phyloP scores from a whole-genome alignment of 192 early-diverging fungal species.

The Phlyctochytrium bullatum region DNA sequence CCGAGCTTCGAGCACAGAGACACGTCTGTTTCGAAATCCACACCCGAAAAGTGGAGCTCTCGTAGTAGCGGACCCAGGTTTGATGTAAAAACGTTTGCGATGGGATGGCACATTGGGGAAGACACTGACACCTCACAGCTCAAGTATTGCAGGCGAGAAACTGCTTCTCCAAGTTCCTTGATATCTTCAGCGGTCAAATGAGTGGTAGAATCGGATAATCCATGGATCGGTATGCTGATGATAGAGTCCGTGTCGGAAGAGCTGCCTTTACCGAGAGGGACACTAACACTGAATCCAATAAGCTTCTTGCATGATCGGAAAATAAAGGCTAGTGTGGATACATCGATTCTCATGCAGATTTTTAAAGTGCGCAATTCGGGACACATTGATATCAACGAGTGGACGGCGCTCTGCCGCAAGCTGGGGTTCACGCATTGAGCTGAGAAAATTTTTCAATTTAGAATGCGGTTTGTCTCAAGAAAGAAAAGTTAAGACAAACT shows the following conservation, averaged over 20 bases:
- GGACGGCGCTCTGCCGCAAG: neutral
- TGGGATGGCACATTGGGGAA: neutral
- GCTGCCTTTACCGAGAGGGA: neutral
- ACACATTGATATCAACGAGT: neutral
- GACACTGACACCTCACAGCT: neutral
- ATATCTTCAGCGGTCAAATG: neutral
- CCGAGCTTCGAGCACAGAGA: neutral
- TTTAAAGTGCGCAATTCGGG: neutral
- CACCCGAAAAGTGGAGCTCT: neutral
- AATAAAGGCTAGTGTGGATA: neutral
- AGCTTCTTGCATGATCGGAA: neutral
- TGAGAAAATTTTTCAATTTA: neutral
- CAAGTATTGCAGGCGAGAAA: neutral
- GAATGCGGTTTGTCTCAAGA: neutral
- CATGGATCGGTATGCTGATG: no score
- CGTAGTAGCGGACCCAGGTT: neutral
- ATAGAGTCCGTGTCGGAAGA: neutral
- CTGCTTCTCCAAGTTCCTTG: neutral
- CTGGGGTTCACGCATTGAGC: neutral
- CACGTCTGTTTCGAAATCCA: neutral
- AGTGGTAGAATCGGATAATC: no score
- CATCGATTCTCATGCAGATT: neutral
- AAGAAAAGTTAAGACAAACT: neutral
- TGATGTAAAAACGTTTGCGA: neutral
- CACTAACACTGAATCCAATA: neutral